phyloP scores from a whole-genome alignment of 2,329 filamentous ascomycete genomes.

The Epichloe glyceriae region DNA sequence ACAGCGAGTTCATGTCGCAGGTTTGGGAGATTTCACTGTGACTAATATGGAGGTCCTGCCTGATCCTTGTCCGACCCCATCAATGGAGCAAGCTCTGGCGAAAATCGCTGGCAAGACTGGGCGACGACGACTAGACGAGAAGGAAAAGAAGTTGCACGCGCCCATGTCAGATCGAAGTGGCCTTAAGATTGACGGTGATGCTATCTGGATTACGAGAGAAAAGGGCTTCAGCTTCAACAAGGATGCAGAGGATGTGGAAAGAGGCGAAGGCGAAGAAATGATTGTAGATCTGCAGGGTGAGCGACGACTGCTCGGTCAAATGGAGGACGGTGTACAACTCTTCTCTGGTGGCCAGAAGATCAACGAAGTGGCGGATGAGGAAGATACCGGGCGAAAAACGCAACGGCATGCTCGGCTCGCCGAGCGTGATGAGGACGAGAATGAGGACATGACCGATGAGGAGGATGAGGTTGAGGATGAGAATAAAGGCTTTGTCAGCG shows the following conservation, averaged over 20 bases:
- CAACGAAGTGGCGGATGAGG: slow-evolving; percentile 36
- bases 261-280: slow-evolving; percentile 89
- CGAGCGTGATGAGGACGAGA: slow-evolving; percentile 47
- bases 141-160: slow-evolving; percentile 90
- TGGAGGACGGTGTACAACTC: slow-evolving; percentile 68
- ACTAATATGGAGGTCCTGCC: slow-evolving; percentile 75
- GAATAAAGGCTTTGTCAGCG: slow-evolving; percentile 39
- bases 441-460: slow-evolving; percentile 28
- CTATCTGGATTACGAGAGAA: slow-evolving; percentile 71
- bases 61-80: slow-evolving; percentile 89
- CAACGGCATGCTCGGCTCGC: slow-evolving; percentile 44
- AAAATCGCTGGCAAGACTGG: slow-evolving; percentile 75
- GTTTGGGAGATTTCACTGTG: slow-evolving; percentile 79
- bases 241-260: slow-evolving; percentile 53
- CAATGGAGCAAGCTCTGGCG: slow-evolving; percentile 74
- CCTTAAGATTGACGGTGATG: slow-evolving; percentile 91
- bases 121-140: slow-evolving; percentile 75
- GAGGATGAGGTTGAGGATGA: slow-evolving; percentile 16
- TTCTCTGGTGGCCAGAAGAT: slow-evolving; percentile 69
- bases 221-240: slow-evolving; percentile 65
- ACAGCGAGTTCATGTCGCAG: slow-evolving; percentile 82
- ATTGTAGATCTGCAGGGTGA: slow-evolving; percentile 82
- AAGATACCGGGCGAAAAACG: slow-evolving; percentile 49
- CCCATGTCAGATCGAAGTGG: slow-evolving; percentile 98
- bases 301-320: slow-evolving; percentile 68